Percentiles rank a stretch among this genome's conserved stretches.
These are phyloP conservation scores for Aquilaria agallochum DNA, from an alignment of 441 rosid genomes.

Conservation along the genomic window DNA sequence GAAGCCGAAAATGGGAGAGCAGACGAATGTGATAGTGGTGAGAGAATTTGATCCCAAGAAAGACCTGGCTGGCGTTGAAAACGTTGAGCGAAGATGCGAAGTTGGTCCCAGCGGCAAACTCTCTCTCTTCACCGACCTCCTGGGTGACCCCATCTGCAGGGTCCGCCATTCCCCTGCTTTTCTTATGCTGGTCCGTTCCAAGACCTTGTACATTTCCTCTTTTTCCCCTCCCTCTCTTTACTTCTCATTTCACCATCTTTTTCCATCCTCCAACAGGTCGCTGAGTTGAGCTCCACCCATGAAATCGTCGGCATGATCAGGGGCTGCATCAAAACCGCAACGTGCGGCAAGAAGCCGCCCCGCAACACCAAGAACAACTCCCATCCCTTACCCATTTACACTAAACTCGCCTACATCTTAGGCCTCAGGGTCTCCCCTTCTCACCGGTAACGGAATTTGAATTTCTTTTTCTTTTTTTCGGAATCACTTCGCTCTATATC, in stretches of 20 bases:
- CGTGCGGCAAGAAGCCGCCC: conserved; percentile 62
- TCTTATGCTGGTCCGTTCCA: conserved; percentile 74
- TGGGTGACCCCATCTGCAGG: conserved; percentile 97
- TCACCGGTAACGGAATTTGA: conserved; percentile 71
- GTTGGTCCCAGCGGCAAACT: conserved; percentile 93
- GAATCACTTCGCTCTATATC: not conserved
- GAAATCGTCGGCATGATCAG: conserved; percentile 91
- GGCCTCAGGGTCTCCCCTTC: conserved; percentile 95
- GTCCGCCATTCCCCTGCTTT: conserved; percentile 97
- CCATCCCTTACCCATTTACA: conserved; percentile 55
- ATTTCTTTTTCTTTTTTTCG: conserved; percentile 1
- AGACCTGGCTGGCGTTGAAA: conserved; percentile 62
- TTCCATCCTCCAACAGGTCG: conserved; percentile 51
- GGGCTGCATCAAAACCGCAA: conserved; percentile 92
- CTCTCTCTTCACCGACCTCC: conserved; percentile 91
- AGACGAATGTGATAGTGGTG: conserved; percentile 30
- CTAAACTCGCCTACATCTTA: conserved; percentile 83
- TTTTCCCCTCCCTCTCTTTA: conserved; percentile 7
- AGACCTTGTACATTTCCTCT: not conserved
- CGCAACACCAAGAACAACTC: conserved; percentile 31
- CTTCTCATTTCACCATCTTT: not conserved
- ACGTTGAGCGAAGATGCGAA: conserved; percentile 83
- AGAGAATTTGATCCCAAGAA: conserved; percentile 62
- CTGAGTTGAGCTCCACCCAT: conserved; percentile 56
- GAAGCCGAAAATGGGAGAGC: conserved; percentile 8